phyloP scores from a whole-genome alignment of 2,329 filamentous ascomycete species.

The Cladosporium halotolerans region DNA sequence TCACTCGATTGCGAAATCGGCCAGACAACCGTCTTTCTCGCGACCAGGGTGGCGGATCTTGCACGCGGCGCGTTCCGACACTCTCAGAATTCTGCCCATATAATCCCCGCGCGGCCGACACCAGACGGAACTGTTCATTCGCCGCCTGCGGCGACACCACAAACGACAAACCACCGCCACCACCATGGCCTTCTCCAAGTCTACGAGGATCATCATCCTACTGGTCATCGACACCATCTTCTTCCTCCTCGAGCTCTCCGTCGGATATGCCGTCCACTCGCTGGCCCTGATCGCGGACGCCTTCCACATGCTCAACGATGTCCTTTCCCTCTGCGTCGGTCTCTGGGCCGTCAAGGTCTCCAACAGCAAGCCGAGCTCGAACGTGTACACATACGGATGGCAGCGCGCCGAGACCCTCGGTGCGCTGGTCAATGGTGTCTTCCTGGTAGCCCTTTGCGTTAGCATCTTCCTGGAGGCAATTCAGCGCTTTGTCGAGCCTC shows the following conservation, averaged over 20 bases:
- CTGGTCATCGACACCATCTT: conserved; percentile 83
- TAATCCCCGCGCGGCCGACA: too few species aligned
- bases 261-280: conserved; percentile 82
- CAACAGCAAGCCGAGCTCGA: conserved; percentile 69
- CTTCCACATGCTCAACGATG: conserved; percentile 99
- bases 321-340: conserved; percentile 85
- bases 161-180: not conserved
- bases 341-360: conserved; percentile 92
- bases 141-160: conserved; percentile 4
- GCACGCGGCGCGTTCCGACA: too few species aligned
- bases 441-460: conserved; percentile 90
- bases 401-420: conserved; percentile 94
- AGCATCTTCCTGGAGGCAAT: conserved; percentile 95
- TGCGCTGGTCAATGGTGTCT: conserved; percentile 94
- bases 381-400: conserved; percentile 96
- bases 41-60: too few species aligned
- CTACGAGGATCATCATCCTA: conserved; percentile 85
- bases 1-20: too few species aligned
- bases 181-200: conserved; percentile 83
- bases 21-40: too few species aligned
- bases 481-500: conserved; percentile 84
- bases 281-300: conserved; percentile 92
- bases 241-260: conserved; percentile 81
- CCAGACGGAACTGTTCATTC: too few species aligned
- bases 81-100: too few species aligned